Conservation (phyloP, 1,284 basidiomycete species). For the Tilletia walkeri region DNA sequence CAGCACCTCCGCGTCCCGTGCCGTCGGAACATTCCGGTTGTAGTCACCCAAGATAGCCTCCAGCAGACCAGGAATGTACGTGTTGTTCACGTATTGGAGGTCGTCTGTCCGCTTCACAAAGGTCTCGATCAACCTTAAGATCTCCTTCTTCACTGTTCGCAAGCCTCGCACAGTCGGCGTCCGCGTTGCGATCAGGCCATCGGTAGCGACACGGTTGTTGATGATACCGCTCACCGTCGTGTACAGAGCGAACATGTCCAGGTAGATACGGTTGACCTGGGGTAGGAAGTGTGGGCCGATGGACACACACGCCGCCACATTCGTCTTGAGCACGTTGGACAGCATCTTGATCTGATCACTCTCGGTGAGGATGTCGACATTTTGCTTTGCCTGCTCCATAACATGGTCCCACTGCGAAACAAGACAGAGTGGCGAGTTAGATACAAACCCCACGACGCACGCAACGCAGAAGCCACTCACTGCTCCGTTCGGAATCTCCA, state of each 20-base stretch:
- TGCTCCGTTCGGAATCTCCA: slow-evolving; percentile 96
- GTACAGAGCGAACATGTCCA: slow-evolving; percentile 98
- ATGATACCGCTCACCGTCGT: slow-evolving; percentile 98
- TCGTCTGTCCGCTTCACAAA: slow-evolving; percentile 97
- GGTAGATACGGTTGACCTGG: slow-evolving; percentile 91
- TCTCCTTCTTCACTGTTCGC: slow-evolving; percentile 98
- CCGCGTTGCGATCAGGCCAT: slow-evolving; percentile 86
- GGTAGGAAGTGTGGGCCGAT: slow-evolving; percentile 96
- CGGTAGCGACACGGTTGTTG: slow-evolving; percentile 79
- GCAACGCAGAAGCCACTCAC: slow-evolving; percentile 56
- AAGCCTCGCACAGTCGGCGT: slow-evolving; percentile 93
- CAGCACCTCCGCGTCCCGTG: slow-evolving; percentile 93
- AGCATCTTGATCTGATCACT: slow-evolving; percentile 96
- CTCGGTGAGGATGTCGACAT: slow-evolving; percentile 85
- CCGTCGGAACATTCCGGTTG: slow-evolving; percentile 85
- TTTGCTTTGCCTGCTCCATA: slow-evolving; percentile 92
- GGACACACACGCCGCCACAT: slow-evolving; percentile 94
- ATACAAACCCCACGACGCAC: neutral
- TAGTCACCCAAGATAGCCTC: slow-evolving; percentile 98
- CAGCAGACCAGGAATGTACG: slow-evolving; percentile 90
- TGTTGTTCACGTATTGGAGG: slow-evolving; percentile 82
- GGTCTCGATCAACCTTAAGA: slow-evolving; percentile 90
- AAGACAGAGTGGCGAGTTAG: too few relatives aligned
- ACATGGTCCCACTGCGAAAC: slow-evolving; percentile 75
- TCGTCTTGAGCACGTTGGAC: slow-evolving; percentile 95